These are phyloP conservation scores for Stemphylium vesicarium DNA, from an alignment of 2,329 filamentous ascomycete species.

Conservation along the genomic window DNA sequence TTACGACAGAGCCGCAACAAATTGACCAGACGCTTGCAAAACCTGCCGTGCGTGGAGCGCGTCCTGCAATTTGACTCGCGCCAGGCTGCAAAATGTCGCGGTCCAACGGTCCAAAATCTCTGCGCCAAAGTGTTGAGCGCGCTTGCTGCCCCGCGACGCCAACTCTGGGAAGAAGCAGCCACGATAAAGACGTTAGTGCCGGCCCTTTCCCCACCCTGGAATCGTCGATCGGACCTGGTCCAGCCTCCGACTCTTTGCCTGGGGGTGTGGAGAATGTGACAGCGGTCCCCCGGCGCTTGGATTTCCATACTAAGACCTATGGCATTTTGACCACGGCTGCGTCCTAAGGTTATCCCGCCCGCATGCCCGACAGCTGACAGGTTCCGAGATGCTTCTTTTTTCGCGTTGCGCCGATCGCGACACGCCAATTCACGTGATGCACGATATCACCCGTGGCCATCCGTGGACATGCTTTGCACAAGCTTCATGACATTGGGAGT, in stretches of 20 bases:
- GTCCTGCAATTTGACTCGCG: neutral
- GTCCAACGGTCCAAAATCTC: slow-evolving; percentile 5
- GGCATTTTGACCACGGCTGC: neutral
- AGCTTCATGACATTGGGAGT: no score
- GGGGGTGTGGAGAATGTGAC: slow-evolving; percentile 14
- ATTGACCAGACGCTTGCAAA: slow-evolving; percentile 10
- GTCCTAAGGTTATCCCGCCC: neutral
- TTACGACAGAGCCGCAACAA: slow-evolving; percentile 16
- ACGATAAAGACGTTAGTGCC: slow-evolving; percentile 18
- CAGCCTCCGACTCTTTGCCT: slow-evolving; percentile 15
- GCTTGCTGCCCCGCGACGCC: slow-evolving; percentile 28
- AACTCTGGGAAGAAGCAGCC: slow-evolving; percentile 22
- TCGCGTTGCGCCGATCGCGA: neutral
- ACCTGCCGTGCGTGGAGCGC: neutral
- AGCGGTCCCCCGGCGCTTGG: slow-evolving; percentile 5
- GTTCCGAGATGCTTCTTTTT: neutral
- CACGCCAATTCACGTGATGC: slow-evolving; percentile 13
- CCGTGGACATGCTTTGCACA: no score
- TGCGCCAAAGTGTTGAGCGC: slow-evolving; percentile 34
- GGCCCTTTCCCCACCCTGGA: slow-evolving; percentile 12
- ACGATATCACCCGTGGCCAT: no score
- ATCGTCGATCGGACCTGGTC: slow-evolving; percentile 21
- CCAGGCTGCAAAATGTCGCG: neutral
- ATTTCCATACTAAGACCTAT: neutral
- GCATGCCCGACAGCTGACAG: neutral